Base-by-base conservation (phyloP, 2,329 filamentous ascomycete species). In the Nemania diffusa region DNA sequence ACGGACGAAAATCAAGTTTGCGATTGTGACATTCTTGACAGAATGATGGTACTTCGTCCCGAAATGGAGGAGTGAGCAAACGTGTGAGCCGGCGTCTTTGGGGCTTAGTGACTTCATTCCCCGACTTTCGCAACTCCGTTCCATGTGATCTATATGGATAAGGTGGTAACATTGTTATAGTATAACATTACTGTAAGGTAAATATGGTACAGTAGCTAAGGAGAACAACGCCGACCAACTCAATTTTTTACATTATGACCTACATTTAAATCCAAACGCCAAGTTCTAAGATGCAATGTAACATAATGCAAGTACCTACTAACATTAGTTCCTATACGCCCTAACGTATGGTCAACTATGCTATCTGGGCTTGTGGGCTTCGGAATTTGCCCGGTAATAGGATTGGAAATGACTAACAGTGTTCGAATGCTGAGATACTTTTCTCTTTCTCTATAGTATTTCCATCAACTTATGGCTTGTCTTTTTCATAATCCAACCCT, bases 1-100 rank as follows among this genome's bases (percentile, higher is more conserved):
- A 52, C 0, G 65, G 51, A 26, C 65, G 32, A 1, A 67, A 24
- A 48, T 67, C 56, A 13, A 67, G 27, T 20, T 64, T 57, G 34
- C 51, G 61, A 34, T 17, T 17, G 15, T 27, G 42, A n/a, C 65
- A 67, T 5, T 1, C 6, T 2, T n/a, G 61, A 44, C 65, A 67
- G n/a, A 67, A 37, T 1, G 27, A 13, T 7, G 56, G 15, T 11
- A 34, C 8, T 20, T 51, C 4, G 34, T 20, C 40, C 34, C 6
- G 3, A 11, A 20, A 57, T 1, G 0, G 50, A 37, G 42, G 29
- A 1, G 17, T 29, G 56, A 67, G 42, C 50, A 56, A 60, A 9
- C 20, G 56, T 26, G 20, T 5, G 9, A 60, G 5, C 1, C 34
- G 3, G 11, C 5, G 27, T 11, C 13, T 46, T 24, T 3, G 26